Evolutionary conservation across 257 asterid genomes (phyloP).

Genomic region (Henckelia pumila): DNA sequence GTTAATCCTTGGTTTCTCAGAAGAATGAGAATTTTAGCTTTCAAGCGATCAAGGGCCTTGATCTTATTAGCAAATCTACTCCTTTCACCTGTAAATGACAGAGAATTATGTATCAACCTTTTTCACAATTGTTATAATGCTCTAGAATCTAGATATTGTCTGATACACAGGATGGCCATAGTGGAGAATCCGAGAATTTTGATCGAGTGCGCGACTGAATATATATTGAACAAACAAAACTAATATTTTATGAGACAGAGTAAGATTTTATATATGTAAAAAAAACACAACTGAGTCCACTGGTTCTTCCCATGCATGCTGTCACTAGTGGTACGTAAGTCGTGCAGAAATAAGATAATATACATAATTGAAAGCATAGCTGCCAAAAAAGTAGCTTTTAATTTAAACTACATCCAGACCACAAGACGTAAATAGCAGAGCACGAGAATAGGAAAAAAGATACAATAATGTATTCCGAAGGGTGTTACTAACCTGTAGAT

Average conservation of each 20-base stretch:
- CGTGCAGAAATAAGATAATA: not conserved
- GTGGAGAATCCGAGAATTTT: not conserved
- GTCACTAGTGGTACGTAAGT: too few species aligned
- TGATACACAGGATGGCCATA: too few species aligned
- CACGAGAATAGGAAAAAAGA: not conserved
- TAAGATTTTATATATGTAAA: too few species aligned
- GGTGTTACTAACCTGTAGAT: conserved; percentile 49
- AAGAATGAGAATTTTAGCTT: conserved; percentile 60
- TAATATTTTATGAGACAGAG: not conserved
- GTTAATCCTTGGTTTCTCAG: conserved; percentile 45
- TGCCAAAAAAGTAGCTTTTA: not conserved
- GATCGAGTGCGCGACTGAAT: not conserved
- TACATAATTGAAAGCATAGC: not conserved
- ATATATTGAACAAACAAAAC: not conserved
- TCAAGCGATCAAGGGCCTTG: conserved; percentile 73
- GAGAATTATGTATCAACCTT: conserved; percentile 9
- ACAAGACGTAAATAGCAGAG: not conserved
- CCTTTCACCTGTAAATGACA: conserved; percentile 50
- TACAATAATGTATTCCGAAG: not conserved
- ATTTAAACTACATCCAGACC: too few species aligned
- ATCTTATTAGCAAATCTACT: conserved; percentile 71
- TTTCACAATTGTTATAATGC: not conserved
- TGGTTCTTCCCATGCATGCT: not conserved
- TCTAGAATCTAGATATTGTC: not conserved
- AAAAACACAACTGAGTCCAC: not conserved